Evolutionary conservation across 495 filamentous ascomycete genomes (phyloP).

Genomic region (Extremus antarcticus): DNA sequence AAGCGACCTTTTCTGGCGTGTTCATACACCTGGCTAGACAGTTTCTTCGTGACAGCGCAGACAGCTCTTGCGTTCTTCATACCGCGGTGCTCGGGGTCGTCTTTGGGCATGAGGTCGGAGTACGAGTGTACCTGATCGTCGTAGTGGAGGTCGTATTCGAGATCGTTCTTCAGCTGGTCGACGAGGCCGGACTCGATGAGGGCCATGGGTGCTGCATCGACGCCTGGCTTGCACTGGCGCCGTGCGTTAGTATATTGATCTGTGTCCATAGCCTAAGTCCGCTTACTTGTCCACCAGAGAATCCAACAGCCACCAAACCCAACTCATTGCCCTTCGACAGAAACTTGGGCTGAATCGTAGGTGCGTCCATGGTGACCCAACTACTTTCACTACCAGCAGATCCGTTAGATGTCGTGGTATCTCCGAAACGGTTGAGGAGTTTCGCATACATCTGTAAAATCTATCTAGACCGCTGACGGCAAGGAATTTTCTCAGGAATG

Average conservation of each 20-base stretch:
- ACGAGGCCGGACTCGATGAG: conserved; percentile 85
- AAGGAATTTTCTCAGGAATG: neutral
- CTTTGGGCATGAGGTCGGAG: conserved; percentile 57
- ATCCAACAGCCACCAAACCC: conserved; percentile 88
- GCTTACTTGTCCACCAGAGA: conserved; percentile 89
- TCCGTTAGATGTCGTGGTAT: neutral
- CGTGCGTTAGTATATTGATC: neutral
- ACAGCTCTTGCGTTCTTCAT: conserved; percentile 93
- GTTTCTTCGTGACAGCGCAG: conserved; percentile 68
- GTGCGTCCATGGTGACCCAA: conserved; percentile 39
- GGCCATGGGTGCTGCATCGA: conserved; percentile 84
- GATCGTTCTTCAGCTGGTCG: conserved; percentile 67
- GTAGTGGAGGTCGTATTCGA: conserved; percentile 77
- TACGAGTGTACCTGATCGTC: conserved; percentile 79
- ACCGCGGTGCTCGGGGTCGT: conserved; percentile 66
- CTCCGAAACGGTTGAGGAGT: neutral
- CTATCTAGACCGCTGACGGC: too few relatives aligned
- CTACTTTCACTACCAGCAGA: neutral
- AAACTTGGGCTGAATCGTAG: conserved; percentile 71
- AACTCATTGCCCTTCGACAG: conserved; percentile 66
- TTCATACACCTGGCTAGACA: conserved; percentile 76
- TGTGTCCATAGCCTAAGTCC: neutral
- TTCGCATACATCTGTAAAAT: neutral
- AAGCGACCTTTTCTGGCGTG: conserved; percentile 77
- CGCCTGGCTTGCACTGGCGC: conserved; percentile 75